A percentile compares a stretch with the other conserved stretches of the same genome.
These are phyloP conservation scores for Microsporum ferrugineum DNA, from an alignment of 2,329 filamentous ascomycete genomes.

Conservation along the genomic window DNA sequence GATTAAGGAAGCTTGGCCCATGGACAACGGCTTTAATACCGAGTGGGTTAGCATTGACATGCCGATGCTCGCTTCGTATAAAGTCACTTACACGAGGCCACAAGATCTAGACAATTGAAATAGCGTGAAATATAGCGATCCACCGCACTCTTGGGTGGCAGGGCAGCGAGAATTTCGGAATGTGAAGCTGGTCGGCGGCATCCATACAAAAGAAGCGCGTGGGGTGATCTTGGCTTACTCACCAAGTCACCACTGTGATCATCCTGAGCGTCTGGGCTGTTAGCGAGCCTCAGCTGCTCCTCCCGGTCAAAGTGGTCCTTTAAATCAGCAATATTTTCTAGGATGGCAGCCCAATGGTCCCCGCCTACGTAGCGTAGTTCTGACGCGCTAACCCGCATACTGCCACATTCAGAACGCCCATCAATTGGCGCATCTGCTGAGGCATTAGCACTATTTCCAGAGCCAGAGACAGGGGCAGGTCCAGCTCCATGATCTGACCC, in stretches of 20 bases:
- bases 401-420: constrained; percentile 1
- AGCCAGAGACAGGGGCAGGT: background rate
- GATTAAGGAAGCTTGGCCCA: constrained; percentile 22
- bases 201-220: constrained; percentile 4
- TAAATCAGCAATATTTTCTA: constrained; percentile 16
- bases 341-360: constrained; percentile 23
- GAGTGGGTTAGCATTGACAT: constrained; percentile 18
- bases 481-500: background rate
- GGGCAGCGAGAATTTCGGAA: constrained; percentile 24
- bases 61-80: constrained; percentile 5
- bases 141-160: constrained; percentile 17
- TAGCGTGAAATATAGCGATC: constrained; percentile 24
- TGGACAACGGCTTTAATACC: constrained; percentile 15
- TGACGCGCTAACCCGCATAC: background rate
- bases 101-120: constrained; percentile 23
- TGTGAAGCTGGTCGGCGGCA: constrained; percentile 12
- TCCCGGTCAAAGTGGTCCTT: constrained; percentile 19
- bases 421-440: background rate
- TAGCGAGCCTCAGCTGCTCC: constrained; percentile 12
- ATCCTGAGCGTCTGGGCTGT: constrained; percentile 30
- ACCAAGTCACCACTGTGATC: background rate
- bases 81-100: constrained; percentile 16
- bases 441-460: background rate
- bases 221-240: background rate
- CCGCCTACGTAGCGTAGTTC: constrained; percentile 16